Evolutionary conservation across 768 basidiomycete genomes (phyloP).

Genomic region (Hebeloma cylindrosporum): DNA sequence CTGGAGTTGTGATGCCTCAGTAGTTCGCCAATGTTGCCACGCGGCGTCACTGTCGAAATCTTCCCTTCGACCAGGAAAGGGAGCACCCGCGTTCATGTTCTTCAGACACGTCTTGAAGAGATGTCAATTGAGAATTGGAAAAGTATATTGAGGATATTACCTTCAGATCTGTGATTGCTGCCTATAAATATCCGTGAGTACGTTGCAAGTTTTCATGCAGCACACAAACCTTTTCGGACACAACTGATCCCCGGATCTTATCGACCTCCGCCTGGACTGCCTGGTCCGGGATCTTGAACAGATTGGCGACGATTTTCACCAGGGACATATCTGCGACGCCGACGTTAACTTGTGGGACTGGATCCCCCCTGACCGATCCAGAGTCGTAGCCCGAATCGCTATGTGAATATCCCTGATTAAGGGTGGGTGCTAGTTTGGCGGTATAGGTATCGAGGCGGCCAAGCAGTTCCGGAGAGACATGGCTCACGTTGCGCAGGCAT

Average conservation of each 20-base stretch:
- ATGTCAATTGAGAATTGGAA: constrained; percentile 10
- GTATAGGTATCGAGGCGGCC: constrained; percentile 83
- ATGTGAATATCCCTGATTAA: constrained; percentile 33
- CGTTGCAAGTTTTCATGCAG: background rate
- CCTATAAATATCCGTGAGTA: constrained; percentile 40
- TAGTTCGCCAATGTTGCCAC: constrained; percentile 79
- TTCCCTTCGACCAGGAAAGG: constrained; percentile 83
- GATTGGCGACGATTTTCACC: constrained; percentile 61
- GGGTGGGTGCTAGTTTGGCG: constrained; percentile 69
- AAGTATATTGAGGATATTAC: constrained; percentile 34
- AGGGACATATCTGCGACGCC: constrained; percentile 77
- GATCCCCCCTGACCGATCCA: constrained; percentile 55
- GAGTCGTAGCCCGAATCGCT: constrained; percentile 71
- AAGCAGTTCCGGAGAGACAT: constrained; percentile 82
- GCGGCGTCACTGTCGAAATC: constrained; percentile 85
- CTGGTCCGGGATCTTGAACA: constrained; percentile 74
- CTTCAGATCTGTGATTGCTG: constrained; percentile 86
- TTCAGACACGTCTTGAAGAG: constrained; percentile 76
- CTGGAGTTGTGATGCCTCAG: constrained; percentile 82
- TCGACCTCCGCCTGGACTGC: constrained; percentile 76
- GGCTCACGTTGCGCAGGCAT: constrained; percentile 66
- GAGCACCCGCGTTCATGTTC: constrained; percentile 79
- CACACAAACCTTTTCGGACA: constrained; percentile 71
- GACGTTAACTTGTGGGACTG: constrained; percentile 36
- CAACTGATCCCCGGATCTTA: constrained; percentile 53